Conservation (phyloP, 129 eudicot species). For the Pseudognaphalium luteoalbum region DNA sequence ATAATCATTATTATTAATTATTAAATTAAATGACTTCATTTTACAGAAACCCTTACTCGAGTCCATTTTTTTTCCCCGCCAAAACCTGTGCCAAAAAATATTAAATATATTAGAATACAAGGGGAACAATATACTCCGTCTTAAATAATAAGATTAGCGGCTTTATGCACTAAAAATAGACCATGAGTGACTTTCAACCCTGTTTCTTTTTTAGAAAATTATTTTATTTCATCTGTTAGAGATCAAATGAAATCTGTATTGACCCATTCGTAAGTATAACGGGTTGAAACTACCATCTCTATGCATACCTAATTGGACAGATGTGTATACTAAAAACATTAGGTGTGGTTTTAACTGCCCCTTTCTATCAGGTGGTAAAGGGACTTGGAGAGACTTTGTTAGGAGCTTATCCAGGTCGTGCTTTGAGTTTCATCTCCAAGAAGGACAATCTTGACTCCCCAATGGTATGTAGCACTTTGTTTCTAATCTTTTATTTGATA, state of each 20-base stretch:
- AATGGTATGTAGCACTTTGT: constrained; percentile 40
- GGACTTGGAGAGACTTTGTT: constrained; percentile 95
- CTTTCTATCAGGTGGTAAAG: constrained; percentile 64
- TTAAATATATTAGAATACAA: too few species aligned
- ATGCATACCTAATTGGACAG: background rate
- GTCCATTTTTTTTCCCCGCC: too few species aligned
- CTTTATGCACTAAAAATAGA: background rate
- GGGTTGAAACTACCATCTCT: background rate
- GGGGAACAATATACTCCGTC: background rate
- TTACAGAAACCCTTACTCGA: too few species aligned
- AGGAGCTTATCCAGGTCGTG: constrained; percentile 87
- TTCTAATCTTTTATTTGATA: background rate
- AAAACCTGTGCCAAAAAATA: too few species aligned
- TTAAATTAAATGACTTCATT: too few species aligned
- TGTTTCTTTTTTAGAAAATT: background rate
- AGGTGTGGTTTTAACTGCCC: background rate
- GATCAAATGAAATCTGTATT: background rate
- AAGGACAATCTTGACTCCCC: constrained; percentile 78
- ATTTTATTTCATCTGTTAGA: background rate
- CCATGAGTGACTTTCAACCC: background rate
- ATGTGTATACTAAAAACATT: background rate
- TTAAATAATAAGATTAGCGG: too few species aligned
- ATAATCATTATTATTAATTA: too few species aligned
- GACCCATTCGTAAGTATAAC: background rate
- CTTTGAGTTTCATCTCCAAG: constrained; percentile 78